Evolutionary conservation across 2,329 filamentous ascomycete species (phyloP).

Genomic region (Orbilia javanica): DNA sequence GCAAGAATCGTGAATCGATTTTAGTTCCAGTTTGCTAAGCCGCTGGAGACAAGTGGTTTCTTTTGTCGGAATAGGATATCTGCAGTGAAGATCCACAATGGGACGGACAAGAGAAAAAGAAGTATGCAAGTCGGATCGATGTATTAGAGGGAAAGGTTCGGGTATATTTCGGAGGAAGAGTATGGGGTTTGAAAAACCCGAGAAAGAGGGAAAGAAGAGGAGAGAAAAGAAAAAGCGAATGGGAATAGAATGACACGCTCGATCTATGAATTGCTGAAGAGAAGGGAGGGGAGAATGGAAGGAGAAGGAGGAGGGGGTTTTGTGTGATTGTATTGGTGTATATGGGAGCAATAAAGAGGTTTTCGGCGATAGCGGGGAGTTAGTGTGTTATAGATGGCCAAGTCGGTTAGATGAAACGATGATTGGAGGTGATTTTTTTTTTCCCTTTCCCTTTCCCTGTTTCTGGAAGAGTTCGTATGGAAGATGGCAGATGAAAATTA

Average conservation of each 20-base stretch:
- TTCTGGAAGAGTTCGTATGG: not conserved
- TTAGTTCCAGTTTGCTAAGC: slow-evolving; percentile 13
- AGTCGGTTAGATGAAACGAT: slow-evolving; percentile 7
- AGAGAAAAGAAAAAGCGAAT: not conserved
- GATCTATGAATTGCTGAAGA: slow-evolving; percentile 23
- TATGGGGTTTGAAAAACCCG: not conserved
- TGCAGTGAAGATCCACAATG: not conserved
- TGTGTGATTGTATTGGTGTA: not conserved
- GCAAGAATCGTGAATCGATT: slow-evolving; percentile 5
- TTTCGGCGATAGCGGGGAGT: slow-evolving; percentile 11
- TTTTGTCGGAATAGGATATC: not conserved
- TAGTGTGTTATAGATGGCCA: not conserved
- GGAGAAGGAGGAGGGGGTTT: too few species aligned
- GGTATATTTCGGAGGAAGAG: slow-evolving; percentile 15
- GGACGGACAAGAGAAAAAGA: not conserved
- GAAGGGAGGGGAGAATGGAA: not conserved
- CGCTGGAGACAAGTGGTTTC: slow-evolving; percentile 9
- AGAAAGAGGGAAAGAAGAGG: not conserved
- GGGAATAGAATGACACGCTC: slow-evolving; percentile 20
- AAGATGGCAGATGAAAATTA: not conserved
- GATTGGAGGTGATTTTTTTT: not conserved
- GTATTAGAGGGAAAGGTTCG: slow-evolving; percentile 19
- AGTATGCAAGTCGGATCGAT: not conserved
- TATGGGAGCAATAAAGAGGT: not conserved
- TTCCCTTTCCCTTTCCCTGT: not conserved